phyloP scores from a whole-genome alignment of 2,329 filamentous ascomycete species.

The Daldinia sp. region DNA sequence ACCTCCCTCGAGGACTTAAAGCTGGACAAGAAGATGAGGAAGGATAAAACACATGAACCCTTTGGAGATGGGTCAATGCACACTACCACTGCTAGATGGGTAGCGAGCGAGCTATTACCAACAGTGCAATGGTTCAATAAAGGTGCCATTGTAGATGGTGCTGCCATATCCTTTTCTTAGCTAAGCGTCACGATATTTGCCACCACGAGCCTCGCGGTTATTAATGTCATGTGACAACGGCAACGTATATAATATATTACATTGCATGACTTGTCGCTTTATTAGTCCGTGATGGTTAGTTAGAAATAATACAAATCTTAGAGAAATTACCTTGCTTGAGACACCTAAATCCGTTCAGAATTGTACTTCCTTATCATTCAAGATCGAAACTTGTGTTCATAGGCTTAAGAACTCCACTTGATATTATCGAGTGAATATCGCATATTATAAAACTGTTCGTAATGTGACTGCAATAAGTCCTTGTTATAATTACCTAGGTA shows the following conservation, averaged over 20 bases:
- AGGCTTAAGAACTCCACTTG: no score
- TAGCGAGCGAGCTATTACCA: conserved; percentile 65
- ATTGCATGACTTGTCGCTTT: background rate
- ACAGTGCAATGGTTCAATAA: conserved; percentile 58
- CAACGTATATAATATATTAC: background rate
- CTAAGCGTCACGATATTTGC: background rate
- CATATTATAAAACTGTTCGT: no score
- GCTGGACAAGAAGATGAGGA: conserved; percentile 48
- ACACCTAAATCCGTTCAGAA: no score
- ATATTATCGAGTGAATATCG: no score
- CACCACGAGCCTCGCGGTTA: conserved; percentile 3
- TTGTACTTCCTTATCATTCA: no score
- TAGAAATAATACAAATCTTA: no score
- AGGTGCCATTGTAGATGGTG: conserved; percentile 40
- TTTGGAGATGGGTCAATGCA: conserved; percentile 70
- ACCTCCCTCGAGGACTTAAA: conserved; percentile 41
- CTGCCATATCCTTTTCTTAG: conserved; percentile 38
- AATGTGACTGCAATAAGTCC: no score
- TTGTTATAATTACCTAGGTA: no score
- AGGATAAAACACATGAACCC: conserved; percentile 61
- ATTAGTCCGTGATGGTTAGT: no score
- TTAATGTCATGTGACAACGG: conserved; percentile 24
- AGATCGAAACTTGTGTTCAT: no score
- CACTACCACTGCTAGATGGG: conserved; percentile 71
- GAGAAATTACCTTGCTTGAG: no score